Evolutionary conservation across 345 rosid species (phyloP), one percentile per base, ranked within the genome.

Genomic region (Dipteronia dyeriana): DNA sequence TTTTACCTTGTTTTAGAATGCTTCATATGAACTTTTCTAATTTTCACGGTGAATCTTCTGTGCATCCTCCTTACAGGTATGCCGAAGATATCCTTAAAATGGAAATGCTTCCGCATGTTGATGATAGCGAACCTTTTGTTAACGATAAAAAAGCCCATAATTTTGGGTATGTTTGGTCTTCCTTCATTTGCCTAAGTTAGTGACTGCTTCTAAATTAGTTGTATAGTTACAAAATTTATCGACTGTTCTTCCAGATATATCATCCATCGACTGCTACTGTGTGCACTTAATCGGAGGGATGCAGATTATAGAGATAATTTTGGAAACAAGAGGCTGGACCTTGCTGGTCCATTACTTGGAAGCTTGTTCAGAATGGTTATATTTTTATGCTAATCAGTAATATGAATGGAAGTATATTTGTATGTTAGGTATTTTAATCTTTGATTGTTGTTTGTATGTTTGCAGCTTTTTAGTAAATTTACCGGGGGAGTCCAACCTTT

Each of bases 81-180:
- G 99, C 99, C 1, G 92, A 82, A 78, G 99, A 96, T 85, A 94
- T 96, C 79, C 98, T 96, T 82, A 97, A 91, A 79, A 96, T 91
- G 85, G 99, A 96, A 89, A 96, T 94, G 98, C 97, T 96, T 82
- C 99, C 98, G 79, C 99, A 96, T 82, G 95, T 92, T 84, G 99
- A 98, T 26, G 82, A 87, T 77, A 95, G 90, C 78, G 97, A 96
- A 26, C 26, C 26, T 66, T 89, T 78, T 83, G 94, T 98, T 25
- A 98, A 96, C 90, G 91, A 97, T 13, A 92, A 89, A 86, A 96
- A 96, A 86, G 99, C 99, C 70, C 94, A 96, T 82, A 90, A 91
- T 82, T 95, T 96, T 79, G 99, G 99, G 98, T 94, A 83, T 25
- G 88, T 86, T 64, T 67, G 39, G 23, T 57, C 64, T 47, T 22